Percentiles rank a stretch among this genome's conserved stretches.
These are phyloP conservation scores for Diddensiella santjacobensis DNA, from an alignment of 805 yeast genomes.

Conservation along the genomic window DNA sequence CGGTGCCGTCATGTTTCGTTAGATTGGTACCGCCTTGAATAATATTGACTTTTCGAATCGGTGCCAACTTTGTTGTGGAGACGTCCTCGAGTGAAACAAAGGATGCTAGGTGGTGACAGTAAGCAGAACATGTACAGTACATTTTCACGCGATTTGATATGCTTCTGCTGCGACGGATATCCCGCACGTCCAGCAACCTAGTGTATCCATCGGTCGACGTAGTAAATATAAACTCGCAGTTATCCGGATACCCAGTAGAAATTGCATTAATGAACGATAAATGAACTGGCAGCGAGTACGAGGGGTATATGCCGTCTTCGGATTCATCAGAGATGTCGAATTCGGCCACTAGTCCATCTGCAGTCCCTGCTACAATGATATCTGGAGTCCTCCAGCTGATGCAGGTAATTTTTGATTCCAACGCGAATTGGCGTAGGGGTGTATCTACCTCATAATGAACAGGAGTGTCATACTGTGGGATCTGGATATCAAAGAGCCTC, in stretches of 20 bases:
- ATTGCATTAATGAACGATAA: constrained; percentile 38
- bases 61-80: constrained; percentile 35
- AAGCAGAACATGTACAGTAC: constrained; percentile 31
- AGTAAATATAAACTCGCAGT: constrained; percentile 35
- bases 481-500: constrained; percentile 40
- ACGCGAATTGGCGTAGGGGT: constrained; percentile 15
- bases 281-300: constrained; percentile 39
- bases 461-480: constrained; percentile 24
- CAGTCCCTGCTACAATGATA: constrained; percentile 52
- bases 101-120: constrained; percentile 27
- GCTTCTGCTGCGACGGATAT: constrained; percentile 21
- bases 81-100: constrained; percentile 43
- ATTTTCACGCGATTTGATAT: constrained; percentile 28
- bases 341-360: constrained; percentile 59
- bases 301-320: constrained; percentile 29
- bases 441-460: constrained; percentile 7
- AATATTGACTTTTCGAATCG: constrained; percentile 34
- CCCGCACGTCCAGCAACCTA: constrained; percentile 35
- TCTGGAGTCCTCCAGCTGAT: constrained; percentile 45
- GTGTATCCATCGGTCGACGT: constrained; percentile 43
- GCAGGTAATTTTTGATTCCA: constrained; percentile 39
- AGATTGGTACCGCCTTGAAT: constrained; percentile 33
- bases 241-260: constrained; percentile 35
- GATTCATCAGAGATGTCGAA: constrained; percentile 37
- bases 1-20: constrained; percentile 40